These are phyloP conservation scores for Lagenaria siceraria DNA, from an alignment of 306 rosid genomes.

Conservation along the genomic window DNA sequence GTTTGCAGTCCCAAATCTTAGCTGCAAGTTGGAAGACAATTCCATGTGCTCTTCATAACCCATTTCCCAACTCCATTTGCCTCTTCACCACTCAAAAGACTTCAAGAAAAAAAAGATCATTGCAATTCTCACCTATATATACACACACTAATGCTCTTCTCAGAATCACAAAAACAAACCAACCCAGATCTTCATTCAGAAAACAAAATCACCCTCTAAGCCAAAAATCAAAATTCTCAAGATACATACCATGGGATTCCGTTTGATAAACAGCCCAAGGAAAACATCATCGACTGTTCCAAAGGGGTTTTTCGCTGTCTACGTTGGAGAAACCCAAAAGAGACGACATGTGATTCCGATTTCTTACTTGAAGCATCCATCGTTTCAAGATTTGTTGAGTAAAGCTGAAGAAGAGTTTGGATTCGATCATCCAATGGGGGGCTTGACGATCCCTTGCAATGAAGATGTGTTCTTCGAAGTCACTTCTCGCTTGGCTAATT, in stretches of 20 bases:
- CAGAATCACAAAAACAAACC: slow-evolving; percentile 3
- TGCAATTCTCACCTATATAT: neutral
- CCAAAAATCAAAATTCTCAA: neutral
- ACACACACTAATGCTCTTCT: neutral
- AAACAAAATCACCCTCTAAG: neutral
- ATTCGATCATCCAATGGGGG: slow-evolving; percentile 11
- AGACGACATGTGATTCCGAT: slow-evolving; percentile 7
- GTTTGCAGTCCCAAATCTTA: slow-evolving; percentile 5
- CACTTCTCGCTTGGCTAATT: slow-evolving; percentile 2
- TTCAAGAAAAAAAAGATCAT: neutral
- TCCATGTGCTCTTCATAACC: slow-evolving; percentile 2
- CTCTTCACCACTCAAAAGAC: slow-evolving; percentile 6
- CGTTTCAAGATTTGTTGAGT: slow-evolving; percentile 5
- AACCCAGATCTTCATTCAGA: neutral
- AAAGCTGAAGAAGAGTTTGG: slow-evolving; percentile 12
- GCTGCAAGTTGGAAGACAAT: slow-evolving; percentile 10
- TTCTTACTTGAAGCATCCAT: slow-evolving; percentile 8
- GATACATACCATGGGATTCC: slow-evolving; percentile 3
- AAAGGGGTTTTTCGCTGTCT: slow-evolving; percentile 7
- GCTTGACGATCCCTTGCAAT: slow-evolving; percentile 9
- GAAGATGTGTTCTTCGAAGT: slow-evolving; percentile 6
- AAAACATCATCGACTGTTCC: slow-evolving; percentile 1
- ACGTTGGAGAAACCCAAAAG: slow-evolving; percentile 8
- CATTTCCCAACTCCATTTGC: neutral
- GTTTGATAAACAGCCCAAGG: neutral